Evolutionary conservation across 2,329 filamentous ascomycete genomes (phyloP).

Genomic region (Botrytis hyacinthi): DNA sequence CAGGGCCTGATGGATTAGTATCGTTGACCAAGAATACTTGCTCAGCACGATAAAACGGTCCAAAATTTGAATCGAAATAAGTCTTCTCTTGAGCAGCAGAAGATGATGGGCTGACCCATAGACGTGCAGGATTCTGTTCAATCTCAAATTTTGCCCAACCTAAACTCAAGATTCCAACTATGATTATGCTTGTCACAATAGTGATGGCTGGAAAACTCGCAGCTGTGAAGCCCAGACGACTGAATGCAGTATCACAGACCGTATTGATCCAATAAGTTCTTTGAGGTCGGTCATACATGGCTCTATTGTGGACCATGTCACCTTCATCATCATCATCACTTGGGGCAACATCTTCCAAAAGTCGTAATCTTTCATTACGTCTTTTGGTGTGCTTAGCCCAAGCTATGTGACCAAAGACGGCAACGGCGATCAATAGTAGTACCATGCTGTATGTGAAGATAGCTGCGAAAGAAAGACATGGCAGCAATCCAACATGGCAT

Average conservation of each 20-base stretch:
- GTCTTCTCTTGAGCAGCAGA: conserved; percentile 87
- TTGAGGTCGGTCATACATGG: conserved; percentile 75
- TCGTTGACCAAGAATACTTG: conserved; percentile 95
- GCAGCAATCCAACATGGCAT: conserved; percentile 83
- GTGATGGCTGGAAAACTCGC: conserved; percentile 83
- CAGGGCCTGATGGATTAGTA: conserved; percentile 58
- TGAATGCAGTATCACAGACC: conserved; percentile 77
- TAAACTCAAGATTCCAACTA: conserved; percentile 76
- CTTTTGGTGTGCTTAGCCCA: conserved; percentile 71
- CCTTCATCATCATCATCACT: conserved; percentile 95
- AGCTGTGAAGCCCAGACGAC: conserved; percentile 73
- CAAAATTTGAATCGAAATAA: conserved; percentile 92
- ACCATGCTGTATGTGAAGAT: conserved; percentile 81
- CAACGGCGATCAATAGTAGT: conserved; percentile 63
- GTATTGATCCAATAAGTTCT: conserved; percentile 82
- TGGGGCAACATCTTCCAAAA: conserved; percentile 78
- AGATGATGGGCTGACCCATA: conserved; percentile 97
- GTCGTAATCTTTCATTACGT: conserved; percentile 77
- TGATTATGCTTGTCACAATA: conserved; percentile 69
- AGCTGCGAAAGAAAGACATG: conserved; percentile 89
- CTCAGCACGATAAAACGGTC: conserved; percentile 91
- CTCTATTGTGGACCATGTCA: conserved; percentile 72
- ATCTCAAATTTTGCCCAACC: conserved; percentile 89
- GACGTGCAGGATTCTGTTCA: conserved; percentile 81
- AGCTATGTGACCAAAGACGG: conserved; percentile 70